Percentiles rank a stretch among this genome's conserved stretches.
These are phyloP conservation scores for Aspergillus persii DNA, from an alignment of 2,329 filamentous ascomycete species.

Conservation along the genomic window DNA sequence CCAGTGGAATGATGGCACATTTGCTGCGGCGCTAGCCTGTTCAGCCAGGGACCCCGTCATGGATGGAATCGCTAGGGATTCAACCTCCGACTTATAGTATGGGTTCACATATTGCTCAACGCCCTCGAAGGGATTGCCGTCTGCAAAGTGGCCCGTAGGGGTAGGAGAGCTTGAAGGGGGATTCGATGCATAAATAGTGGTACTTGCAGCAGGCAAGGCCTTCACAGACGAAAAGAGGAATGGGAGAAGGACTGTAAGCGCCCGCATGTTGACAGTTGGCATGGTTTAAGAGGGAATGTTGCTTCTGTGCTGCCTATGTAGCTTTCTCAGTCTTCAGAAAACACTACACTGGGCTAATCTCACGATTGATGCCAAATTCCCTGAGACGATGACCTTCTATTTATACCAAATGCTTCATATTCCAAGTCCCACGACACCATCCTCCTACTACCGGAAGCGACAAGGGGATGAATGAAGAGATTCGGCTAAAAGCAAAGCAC, in stretches of 20 bases:
- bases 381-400: neutral
- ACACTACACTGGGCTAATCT: neutral
- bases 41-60: slow-evolving; percentile 56
- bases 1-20: slow-evolving; percentile 54
- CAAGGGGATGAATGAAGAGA: slow-evolving; percentile 6
- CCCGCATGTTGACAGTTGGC: slow-evolving; percentile 18
- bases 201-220: slow-evolving; percentile 19
- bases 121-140: slow-evolving; percentile 54
- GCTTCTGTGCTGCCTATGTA: neutral
- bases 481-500: slow-evolving; percentile 1
- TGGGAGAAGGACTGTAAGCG: slow-evolving; percentile 12
- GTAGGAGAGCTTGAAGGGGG: slow-evolving; percentile 16
- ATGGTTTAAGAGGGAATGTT: slow-evolving; percentile 2
- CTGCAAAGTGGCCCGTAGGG: slow-evolving; percentile 15
- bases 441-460: slow-evolving; percentile 9
- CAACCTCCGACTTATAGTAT: slow-evolving; percentile 54
- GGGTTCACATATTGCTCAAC: slow-evolving; percentile 52
- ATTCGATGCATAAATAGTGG: slow-evolving; percentile 9
- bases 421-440: neutral
- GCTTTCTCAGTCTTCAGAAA: neutral
- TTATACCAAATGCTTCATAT: slow-evolving; percentile 2
- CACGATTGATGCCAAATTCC: neutral
- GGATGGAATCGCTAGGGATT: slow-evolving; percentile 59
- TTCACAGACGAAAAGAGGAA: slow-evolving; percentile 16
- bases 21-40: slow-evolving; percentile 48